Base-by-base conservation (phyloP, 306 rosid genomes). In the Trifolium repens region DNA sequence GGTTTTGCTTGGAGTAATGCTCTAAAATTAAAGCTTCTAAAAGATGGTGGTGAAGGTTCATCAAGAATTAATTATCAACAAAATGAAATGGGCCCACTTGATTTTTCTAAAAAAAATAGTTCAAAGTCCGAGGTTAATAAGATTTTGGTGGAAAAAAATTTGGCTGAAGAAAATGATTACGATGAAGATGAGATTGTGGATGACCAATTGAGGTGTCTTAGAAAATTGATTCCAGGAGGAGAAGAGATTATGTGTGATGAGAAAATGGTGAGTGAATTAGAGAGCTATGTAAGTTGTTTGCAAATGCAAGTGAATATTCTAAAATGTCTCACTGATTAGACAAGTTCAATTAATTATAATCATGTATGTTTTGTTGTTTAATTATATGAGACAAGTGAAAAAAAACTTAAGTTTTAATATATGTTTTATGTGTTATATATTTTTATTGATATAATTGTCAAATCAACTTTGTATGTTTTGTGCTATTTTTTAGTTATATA, bases 231-330 rank as follows among this genome's bases (percentile, higher is more conserved):
- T 9, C 97, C 97, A 0, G 97, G 97, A n/a, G 97, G 97, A 64
- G 85, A 58, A 47, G 83, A 85, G 19, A 85, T 57, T 1, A 10
- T 86, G 75, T 77, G 75, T 16, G 80, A 76, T 35, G 83, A 84
- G 22, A 75, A 85, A 78, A 59, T 91, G 87, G 81, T 81, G 58
- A 70, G 44, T 8, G 92, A 91, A 75, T 52, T 89, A 47, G 88
- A 78, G 60, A 91, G 89, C 67, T 91, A 91, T 53, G 53, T 91
- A 27, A 86, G 62, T n/a, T 89, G 94, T 77, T 87, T 91, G 82
- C 71, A 91, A 81, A 78, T 87, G 79, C 97, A 91, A 87, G 94
- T 91, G 52, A 86, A 86, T 57, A 76, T 87, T 87, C 97, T 91
- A 70, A 84, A 81, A 26, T 82, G 81, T 66, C 83, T 91, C 17